Conservation (phyloP, 2,329 filamentous ascomycete species). For the Allantophomopsis lycopodina region DNA sequence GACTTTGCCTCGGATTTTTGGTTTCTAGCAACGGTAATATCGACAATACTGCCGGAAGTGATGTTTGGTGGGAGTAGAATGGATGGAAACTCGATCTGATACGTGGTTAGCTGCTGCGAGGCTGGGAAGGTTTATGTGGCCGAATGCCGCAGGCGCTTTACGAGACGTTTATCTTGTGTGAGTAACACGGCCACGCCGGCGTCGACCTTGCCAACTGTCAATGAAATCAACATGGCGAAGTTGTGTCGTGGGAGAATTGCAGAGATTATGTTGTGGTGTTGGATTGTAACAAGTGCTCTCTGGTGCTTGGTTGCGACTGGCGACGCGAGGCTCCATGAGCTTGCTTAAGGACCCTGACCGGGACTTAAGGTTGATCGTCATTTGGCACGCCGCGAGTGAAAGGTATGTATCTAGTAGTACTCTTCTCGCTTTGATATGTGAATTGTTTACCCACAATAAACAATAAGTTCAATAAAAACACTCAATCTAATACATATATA, state of each 20-base stretch:
- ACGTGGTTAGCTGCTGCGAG: slow-evolving; percentile 9
- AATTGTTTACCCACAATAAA: no score
- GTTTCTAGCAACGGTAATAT: slow-evolving; percentile 91
- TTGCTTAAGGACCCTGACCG: neutral
- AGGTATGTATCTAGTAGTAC: no score
- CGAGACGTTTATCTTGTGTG: slow-evolving; percentile 91
- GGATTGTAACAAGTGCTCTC: neutral
- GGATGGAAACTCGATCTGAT: slow-evolving; percentile 93
- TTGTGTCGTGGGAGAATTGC: neutral
- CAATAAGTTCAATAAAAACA: no score
- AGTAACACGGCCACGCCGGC: slow-evolving; percentile 94
- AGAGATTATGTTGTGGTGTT: neutral
- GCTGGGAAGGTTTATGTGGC: neutral
- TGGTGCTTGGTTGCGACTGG: neutral
- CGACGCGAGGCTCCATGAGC: neutral
- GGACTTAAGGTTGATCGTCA: neutral
- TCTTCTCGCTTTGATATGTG: no score
- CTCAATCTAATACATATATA: no score
- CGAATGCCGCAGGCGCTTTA: slow-evolving; percentile 28
- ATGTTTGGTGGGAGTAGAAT: slow-evolving; percentile 94
- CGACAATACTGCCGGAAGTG: slow-evolving; percentile 90
- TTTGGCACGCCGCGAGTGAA: no score
- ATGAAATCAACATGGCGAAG: slow-evolving; percentile 75
- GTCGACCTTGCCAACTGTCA: slow-evolving; percentile 98
- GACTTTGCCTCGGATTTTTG: slow-evolving; percentile 61